Evolutionary conservation across 106 monocot species (phyloP), one percentile per base, ranked within the genome.

Genomic region (Apostasia shenzhenica): DNA sequence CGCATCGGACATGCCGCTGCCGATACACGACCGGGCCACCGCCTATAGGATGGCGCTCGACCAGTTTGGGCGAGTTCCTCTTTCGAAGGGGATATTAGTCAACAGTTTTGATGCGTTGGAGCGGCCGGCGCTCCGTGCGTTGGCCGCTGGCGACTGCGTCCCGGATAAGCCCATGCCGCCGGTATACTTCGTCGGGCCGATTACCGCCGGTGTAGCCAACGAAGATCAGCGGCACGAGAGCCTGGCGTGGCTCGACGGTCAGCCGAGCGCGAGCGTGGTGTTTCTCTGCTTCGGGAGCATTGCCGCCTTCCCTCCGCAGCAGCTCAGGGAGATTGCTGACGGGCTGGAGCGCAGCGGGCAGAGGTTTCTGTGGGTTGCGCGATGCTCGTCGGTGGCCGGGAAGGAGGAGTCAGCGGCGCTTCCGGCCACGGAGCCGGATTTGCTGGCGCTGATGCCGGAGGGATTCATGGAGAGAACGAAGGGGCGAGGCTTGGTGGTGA

Each of bases 281-380:
- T 91, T 91, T 77, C 72, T 91, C 65, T 80, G 81, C 68, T 91
- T 91, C 74, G 91, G 86, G 46, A 87, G 91, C 79, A 14, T 84
- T 49, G 87, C 82, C 3, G 38, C 5, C 1, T 82, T 91, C 54
- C 61, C 82, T 1, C 65, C 47, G 4, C 80, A 73, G 58, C 91
- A 91, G 72, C 63, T 85, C 3, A 49, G 39, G 70, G 80, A 88
- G 82, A 81, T 88, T 9, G 91, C 91, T 1, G 44, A 12, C 5
- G 91, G 87, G 37, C 62, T 91, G 41, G 91, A 91, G 72, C 72
- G 55, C 8, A 85, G 82, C 71, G 84, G 80, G 49, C 81, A 91
- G 53, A 59, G 81, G 55, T 91, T 91, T 64, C 57, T 91, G 38
- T 91, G 87, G 91, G 87, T 85, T 13, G 82, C 85, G 9, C 76